These are phyloP conservation scores for Neurospora sp. DNA, from an alignment of 495 filamentous ascomycete genomes.

Conservation along the genomic window DNA sequence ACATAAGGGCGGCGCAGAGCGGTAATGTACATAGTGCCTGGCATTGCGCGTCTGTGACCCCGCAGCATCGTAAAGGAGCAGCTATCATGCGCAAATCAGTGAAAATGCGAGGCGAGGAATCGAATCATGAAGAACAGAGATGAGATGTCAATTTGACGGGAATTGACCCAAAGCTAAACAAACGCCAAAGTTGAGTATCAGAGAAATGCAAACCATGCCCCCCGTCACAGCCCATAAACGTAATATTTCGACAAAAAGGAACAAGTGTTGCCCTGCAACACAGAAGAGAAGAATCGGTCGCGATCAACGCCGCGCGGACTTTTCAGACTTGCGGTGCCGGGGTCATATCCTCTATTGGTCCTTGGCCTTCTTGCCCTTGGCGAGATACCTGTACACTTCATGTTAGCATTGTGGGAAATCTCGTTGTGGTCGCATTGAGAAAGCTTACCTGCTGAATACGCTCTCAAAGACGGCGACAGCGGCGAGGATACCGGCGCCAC, in stretches of 20 bases:
- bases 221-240: background rate
- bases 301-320: background rate
- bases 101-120: background rate
- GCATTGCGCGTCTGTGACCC: background rate
- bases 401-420: background rate
- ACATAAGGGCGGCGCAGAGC: background rate
- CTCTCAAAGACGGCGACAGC: slow-evolving; percentile 32
- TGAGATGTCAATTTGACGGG: background rate
- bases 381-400: slow-evolving; percentile 20
- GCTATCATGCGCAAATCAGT: background rate
- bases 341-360: slow-evolving; percentile 11
- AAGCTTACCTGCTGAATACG: slow-evolving; percentile 28
- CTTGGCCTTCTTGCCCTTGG: slow-evolving; percentile 32
- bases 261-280: background rate
- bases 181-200: background rate
- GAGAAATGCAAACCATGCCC: background rate
- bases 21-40: background rate
- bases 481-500: slow-evolving; percentile 44
- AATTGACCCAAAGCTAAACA: background rate
- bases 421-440: background rate
- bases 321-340: background rate
- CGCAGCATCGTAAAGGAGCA: background rate
- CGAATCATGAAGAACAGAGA: background rate
- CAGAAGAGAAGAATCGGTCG: background rate
- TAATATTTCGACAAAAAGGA: background rate